These are phyloP conservation scores for Limtongozyma cylindracea DNA, from an alignment of 805 yeast species.

Conservation along the genomic window DNA sequence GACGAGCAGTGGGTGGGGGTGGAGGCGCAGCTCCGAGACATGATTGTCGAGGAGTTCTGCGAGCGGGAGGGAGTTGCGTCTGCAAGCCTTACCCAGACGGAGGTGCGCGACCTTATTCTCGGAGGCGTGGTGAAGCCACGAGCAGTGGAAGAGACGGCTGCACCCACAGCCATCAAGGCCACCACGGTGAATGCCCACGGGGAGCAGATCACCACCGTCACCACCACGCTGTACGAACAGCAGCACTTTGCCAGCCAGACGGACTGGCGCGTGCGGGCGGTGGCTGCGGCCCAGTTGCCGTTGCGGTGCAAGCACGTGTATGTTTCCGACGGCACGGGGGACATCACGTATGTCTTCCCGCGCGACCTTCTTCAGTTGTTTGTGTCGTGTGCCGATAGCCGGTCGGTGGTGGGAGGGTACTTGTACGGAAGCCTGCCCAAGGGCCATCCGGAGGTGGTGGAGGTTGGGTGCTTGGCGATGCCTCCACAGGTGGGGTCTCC, in stretches of 20 bases:
- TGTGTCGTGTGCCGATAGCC: constrained; percentile 54
- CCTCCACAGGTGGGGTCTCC: constrained; percentile 75
- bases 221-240: constrained; percentile 76
- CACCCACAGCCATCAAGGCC: constrained; percentile 71
- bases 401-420: constrained; percentile 63
- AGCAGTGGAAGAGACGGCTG: no score
- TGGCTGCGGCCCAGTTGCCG: constrained; percentile 49
- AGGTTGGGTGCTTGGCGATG: constrained; percentile 45
- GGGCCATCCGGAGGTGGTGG: constrained; percentile 53
- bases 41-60: constrained; percentile 66
- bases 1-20: constrained; percentile 85
- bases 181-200: constrained; percentile 84
- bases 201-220: constrained; percentile 83
- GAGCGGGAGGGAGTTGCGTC: no score
- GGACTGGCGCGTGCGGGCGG: constrained; percentile 80
- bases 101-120: constrained; percentile 75
- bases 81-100: constrained; percentile 82
- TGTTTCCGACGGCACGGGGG: constrained; percentile 25
- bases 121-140: constrained; percentile 84
- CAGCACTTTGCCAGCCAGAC: constrained; percentile 59
- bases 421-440: constrained; percentile 59
- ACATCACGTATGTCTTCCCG: constrained; percentile 57
- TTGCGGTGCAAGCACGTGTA: constrained; percentile 47
- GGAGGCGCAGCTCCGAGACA: constrained; percentile 69
- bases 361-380: constrained; percentile 56